Evolutionary conservation across 2,329 filamentous ascomycete species (phyloP).

Genomic region (Cucurbitaria berberidis): DNA sequence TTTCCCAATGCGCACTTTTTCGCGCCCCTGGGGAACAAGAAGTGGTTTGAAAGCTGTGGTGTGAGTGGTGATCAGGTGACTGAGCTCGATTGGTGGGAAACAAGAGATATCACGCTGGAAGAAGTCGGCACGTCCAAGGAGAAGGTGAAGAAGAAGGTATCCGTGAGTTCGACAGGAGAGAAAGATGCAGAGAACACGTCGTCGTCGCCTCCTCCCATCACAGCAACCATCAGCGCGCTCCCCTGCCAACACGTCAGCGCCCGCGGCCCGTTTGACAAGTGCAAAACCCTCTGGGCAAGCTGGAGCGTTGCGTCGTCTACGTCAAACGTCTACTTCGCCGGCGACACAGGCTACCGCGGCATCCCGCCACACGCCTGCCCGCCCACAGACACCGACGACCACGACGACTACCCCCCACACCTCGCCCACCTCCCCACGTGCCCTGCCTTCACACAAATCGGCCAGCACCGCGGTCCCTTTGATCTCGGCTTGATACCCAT

Average conservation of each 20-base stretch:
- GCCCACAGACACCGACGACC: constrained; percentile 60
- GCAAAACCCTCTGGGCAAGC: constrained; percentile 82
- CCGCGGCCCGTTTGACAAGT: constrained; percentile 71
- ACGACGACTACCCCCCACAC: constrained; percentile 75
- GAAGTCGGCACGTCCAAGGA: constrained; percentile 4
- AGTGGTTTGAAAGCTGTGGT: constrained; percentile 77
- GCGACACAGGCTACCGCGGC: constrained; percentile 87
- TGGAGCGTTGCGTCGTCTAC: constrained; percentile 79
- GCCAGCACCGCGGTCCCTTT: constrained; percentile 79
- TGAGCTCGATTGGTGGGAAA: constrained; percentile 96
- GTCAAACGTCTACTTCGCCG: constrained; percentile 83
- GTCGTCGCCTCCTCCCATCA: no score
- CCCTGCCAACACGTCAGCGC: constrained; percentile 85
- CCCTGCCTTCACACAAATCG: constrained; percentile 86
- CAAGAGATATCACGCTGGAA: constrained; percentile 71
- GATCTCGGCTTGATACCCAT: constrained; percentile 93
- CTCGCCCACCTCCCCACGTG: constrained; percentile 71
- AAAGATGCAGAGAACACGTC: no score
- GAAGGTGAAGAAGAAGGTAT: no score
- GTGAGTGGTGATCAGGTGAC: constrained; percentile 71
- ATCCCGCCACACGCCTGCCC: constrained; percentile 69
- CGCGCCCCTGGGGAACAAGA: constrained; percentile 79
- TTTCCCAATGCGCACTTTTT: constrained; percentile 87
- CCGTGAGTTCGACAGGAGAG: constrained; percentile 9
- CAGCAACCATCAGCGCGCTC: constrained; percentile 75